Evolutionary conservation across 2,329 filamentous ascomycete species (phyloP), one percentile per base, ranked within the genome.

Genomic region (Cladophialophora bantiana): DNA sequence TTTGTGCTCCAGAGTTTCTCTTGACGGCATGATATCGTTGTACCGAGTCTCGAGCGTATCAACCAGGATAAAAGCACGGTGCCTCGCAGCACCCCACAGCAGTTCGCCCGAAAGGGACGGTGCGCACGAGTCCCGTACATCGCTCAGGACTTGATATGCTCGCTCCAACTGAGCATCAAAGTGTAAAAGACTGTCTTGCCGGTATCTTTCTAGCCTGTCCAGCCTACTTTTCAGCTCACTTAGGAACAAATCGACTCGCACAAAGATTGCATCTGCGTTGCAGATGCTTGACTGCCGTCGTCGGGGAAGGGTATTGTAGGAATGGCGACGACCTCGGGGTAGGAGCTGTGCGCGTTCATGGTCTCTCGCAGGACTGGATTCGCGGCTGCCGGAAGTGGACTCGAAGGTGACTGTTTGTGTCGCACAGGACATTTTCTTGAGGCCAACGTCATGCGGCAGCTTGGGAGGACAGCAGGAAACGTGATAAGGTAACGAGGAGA

Each of bases 1-100:
- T 81, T 98, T 98, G 73, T 97, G 93, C 74, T 95, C 93, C 73
- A 98, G 81, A 0, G 93, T 94, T 75, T 92, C 94, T 70, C 94
- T 93, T 2, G 91, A 91, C 15, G 87, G 89, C 70, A 99, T 80
- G 0, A 91, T 93, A 73, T 95, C 92, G 69, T 96, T 90, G 79
- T 97, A 99, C 70, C 92, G 86, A 34, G 86, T 85, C 78, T 99
- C 95, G 13, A 99, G 83, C 0, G 93, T 97, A 74, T 98, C 94
- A 38, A 99, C 93, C 82, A 98, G 89, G 66, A 98, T 88, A 70
- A 92, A 91, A 67, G 96, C 88, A 68, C 93, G 87, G 70, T 92
- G 88, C 60, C 92, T 89, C 26, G 95, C 94, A 42, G 91, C 92
- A 64, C 93, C 95, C 72, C 72, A 73, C 72, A 98, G 88, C 55